Evolutionary conservation across 257 asterid genomes (phyloP).

Genomic region (Gentiana dahurica): DNA sequence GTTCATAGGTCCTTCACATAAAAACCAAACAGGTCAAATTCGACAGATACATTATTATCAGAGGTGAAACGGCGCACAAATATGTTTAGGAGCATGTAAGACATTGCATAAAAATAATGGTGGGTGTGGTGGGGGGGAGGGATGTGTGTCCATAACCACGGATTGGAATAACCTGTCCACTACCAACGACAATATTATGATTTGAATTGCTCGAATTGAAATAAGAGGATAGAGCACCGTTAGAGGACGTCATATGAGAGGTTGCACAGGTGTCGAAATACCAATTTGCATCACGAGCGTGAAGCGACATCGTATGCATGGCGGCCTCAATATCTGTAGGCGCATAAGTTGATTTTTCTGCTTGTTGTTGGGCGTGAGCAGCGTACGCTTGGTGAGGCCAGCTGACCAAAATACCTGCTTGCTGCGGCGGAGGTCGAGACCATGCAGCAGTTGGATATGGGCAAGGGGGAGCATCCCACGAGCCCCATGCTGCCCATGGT

Average conservation of each 20-base stretch:
- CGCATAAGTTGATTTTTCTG: too few species aligned
- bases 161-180: background rate
- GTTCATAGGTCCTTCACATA: background rate
- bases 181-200: background rate
- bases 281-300: too few species aligned
- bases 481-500: too few species aligned
- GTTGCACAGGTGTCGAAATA: too few species aligned
- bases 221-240: background rate
- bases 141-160: background rate
- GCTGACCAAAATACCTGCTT: too few species aligned
- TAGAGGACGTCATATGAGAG: background rate
- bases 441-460: too few species aligned
- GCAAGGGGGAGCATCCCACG: too few species aligned
- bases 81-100: background rate
- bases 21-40: conserved; percentile 5
- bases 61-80: background rate
- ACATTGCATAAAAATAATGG: background rate
- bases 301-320: too few species aligned
- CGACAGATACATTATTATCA: conserved; percentile 2
- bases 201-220: background rate
- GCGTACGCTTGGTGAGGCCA: too few species aligned
- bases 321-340: too few species aligned
- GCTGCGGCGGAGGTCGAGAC: too few species aligned
- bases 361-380: too few species aligned
- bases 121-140: background rate